A percentile compares a stretch with the other conserved stretches of the same genome.
Conservation (phyloP, 495 filamentous ascomycete species). For the Terfezia boudieri region DNA sequence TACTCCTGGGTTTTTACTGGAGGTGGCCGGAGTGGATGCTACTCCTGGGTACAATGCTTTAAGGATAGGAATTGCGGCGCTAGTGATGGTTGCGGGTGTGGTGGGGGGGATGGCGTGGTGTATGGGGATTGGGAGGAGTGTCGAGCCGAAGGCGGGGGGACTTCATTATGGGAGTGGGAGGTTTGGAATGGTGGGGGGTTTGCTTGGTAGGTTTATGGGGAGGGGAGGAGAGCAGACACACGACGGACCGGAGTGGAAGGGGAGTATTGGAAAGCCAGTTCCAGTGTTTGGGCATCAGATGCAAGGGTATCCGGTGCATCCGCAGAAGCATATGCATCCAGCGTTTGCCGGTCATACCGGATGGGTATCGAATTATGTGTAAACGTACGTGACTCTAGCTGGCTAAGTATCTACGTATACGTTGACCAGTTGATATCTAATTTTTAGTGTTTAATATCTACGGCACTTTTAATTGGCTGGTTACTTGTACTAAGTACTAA, state of each 20-base stretch:
- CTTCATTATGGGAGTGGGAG: background rate
- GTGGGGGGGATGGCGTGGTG: background rate
- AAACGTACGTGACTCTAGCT: too few relatives aligned
- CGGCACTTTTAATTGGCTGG: too few relatives aligned
- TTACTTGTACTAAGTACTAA: too few relatives aligned
- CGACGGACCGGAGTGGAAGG: background rate
- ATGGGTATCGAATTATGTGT: too few relatives aligned
- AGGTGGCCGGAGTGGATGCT: background rate
- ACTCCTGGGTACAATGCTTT: background rate
- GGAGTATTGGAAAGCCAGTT: background rate
- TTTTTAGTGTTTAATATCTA: too few relatives aligned
- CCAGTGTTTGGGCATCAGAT: background rate
- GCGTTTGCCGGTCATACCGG: too few relatives aligned
- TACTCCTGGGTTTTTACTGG: background rate
- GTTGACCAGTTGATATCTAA: too few relatives aligned
- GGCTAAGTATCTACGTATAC: too few relatives aligned
- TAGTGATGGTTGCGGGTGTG: background rate
- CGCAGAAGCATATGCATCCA: too few relatives aligned
- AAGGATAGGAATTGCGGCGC: background rate
- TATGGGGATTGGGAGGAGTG: background rate
- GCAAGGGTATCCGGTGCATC: too few relatives aligned
- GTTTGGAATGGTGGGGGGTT: background rate
- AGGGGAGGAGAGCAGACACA: background rate
- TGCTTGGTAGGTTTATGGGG: background rate
- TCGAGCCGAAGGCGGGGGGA: background rate